Conservation (phyloP, 306 rosid species). For the Ormosia semicastrata region DNA sequence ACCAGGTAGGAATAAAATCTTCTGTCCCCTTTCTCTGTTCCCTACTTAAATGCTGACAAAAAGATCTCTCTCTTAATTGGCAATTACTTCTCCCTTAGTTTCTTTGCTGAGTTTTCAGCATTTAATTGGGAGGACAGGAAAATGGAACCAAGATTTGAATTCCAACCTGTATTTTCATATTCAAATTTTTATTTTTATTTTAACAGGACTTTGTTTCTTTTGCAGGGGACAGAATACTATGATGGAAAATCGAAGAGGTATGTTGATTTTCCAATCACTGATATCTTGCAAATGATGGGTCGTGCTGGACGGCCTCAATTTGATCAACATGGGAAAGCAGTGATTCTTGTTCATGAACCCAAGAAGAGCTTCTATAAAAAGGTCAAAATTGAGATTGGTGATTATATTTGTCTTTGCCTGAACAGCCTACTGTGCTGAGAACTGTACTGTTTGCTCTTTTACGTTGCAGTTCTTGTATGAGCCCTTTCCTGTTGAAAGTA, state of each 20-base stretch:
- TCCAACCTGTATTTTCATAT: not conserved
- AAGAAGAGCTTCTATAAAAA: constrained; percentile 96
- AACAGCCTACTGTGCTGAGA: constrained; percentile 19
- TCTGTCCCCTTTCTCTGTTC: not conserved
- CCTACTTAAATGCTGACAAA: not conserved
- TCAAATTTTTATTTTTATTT: not conserved
- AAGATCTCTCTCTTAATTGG: not conserved
- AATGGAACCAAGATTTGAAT: not conserved
- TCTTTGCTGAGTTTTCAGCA: not conserved
- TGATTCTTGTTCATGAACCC: constrained; percentile 99
- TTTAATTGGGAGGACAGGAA: not conserved
- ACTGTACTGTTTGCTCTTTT: constrained; percentile 28
- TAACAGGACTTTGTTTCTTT: constrained; percentile 9
- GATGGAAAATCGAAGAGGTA: constrained; percentile 93
- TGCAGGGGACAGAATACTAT: constrained; percentile 90
- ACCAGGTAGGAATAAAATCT: not conserved
- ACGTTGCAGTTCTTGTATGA: constrained; percentile 87
- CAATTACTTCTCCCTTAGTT: not conserved
- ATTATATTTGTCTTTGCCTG: constrained; percentile 10
- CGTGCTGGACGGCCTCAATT: constrained; percentile 99
- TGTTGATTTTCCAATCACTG: constrained; percentile 96
- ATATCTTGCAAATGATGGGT: constrained; percentile 99
- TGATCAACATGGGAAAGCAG: constrained; percentile 99
- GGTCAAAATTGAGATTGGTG: constrained; percentile 44
- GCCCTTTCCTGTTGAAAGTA: constrained; percentile 98